Conservation (phyloP, 225 moss, liverwort and hornwort genomes). For the Bryoerythrophyllum caledonicum region DNA sequence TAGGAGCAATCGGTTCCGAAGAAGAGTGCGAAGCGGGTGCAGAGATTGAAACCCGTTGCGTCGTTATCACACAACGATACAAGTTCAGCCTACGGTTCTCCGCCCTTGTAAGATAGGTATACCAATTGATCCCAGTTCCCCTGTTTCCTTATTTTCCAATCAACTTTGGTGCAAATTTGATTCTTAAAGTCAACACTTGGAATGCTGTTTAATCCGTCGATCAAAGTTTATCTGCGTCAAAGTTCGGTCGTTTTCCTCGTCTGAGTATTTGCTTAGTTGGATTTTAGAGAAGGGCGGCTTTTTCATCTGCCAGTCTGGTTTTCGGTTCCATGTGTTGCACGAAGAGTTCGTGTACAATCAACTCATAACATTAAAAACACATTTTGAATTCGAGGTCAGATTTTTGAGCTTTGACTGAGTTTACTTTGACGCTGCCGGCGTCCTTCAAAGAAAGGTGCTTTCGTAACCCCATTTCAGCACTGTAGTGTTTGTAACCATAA, state of each 20-base stretch:
- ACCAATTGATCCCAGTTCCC: slow-evolving; percentile 19
- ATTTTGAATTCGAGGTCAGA: background rate
- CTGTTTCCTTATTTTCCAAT: slow-evolving; percentile 1
- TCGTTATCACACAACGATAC: slow-evolving; percentile 57
- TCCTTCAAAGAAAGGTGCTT: background rate
- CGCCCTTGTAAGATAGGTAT: slow-evolving; percentile 54
- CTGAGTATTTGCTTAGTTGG: background rate
- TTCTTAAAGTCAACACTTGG: slow-evolving; percentile 1
- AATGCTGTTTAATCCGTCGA: background rate
- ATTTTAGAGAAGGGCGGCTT: too few species aligned
- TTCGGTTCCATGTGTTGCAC: background rate
- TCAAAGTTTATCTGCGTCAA: background rate
- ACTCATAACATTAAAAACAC: background rate
- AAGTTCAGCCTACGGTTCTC: slow-evolving; percentile 55
- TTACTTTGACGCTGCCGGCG: background rate
- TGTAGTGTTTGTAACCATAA: background rate
- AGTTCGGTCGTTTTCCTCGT: background rate
- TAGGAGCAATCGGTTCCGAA: slow-evolving; percentile 51
- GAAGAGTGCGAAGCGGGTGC: slow-evolving; percentile 62
- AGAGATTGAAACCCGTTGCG: slow-evolving; percentile 64
- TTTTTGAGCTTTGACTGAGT: background rate
- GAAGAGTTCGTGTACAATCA: background rate
- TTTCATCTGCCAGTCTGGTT: background rate
- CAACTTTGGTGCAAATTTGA: slow-evolving; percentile 20
- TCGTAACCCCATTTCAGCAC: background rate